Base-by-base conservation (phyloP, 169 alveolate genomes). In the Plasmodium knowlesi region DNA sequence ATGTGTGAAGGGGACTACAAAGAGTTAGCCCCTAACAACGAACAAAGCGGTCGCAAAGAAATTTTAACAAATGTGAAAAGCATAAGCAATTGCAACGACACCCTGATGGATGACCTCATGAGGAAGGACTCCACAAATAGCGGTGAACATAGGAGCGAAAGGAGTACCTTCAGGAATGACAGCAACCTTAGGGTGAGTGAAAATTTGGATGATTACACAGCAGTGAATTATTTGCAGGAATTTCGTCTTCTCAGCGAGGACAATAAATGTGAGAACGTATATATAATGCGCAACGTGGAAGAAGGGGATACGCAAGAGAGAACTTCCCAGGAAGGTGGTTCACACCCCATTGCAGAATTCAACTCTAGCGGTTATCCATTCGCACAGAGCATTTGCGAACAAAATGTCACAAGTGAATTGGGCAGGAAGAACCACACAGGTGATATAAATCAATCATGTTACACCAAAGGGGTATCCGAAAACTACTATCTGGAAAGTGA, bases 71-170 rank as follows among this genome's bases (percentile, higher is more conserved):
- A 82, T 54, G 76, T 28, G 71, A 67, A 16, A 70, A 72, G 72
- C 16, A 32, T 34, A 22, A 84, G 41, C 67, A 76, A 74, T 70
- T 37, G 30, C 70, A 83, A 30, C 14, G 41, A 83, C 46, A 83
- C 78, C 30, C 57, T 41, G 61, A 41, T 82, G 22, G 53, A 25
- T 53, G 57, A n/a, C 46, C 39, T n/a, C 50, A 84, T 34, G 53
- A 84, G 74, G 83, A 71, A 37, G 37, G 50, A 71, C 74, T n/a
- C 74, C 0, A 61, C 74, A 61, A 39, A 84, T 41, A 34, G 16
- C 22, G 43, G 19, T 14, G 9, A 25, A 72, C 50, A 46, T 50
- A 19, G 39, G 39, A 10, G 43, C 10, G 73, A 74, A 28, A 74
- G 57, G 37, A 76, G 43, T 85, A 61, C 70, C 39, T 41, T 30